Conservation (phyloP, 2,329 filamentous ascomycete species). For the Cercospora zeae-maydis region DNA sequence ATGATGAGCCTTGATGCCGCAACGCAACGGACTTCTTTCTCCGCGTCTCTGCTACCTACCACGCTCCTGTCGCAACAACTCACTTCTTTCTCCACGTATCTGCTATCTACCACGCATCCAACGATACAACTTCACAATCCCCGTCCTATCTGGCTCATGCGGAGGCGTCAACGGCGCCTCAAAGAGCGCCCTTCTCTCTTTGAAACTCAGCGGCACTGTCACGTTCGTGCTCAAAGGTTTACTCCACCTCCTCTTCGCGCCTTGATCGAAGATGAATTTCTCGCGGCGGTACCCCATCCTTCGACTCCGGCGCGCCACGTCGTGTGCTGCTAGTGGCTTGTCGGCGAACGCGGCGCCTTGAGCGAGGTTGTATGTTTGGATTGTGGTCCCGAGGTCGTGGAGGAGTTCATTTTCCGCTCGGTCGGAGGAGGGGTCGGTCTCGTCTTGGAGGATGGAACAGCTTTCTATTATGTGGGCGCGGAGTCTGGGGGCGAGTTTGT, state of each 20-base stretch:
- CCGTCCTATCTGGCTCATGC: background rate
- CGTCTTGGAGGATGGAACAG: background rate
- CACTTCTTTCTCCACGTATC: background rate
- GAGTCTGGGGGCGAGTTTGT: background rate
- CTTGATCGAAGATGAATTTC: background rate
- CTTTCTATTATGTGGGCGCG: background rate
- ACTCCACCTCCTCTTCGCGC: background rate
- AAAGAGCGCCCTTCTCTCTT: background rate
- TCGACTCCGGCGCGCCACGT: background rate
- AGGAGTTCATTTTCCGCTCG: background rate
- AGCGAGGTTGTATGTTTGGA: background rate
- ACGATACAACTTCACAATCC: constrained; percentile 1
- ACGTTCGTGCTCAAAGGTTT: background rate
- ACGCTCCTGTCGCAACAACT: too few relatives aligned
- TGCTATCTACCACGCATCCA: background rate
- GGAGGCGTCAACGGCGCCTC: background rate
- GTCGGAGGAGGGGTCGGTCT: too few relatives aligned
- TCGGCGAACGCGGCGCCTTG: background rate
- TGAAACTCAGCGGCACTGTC: background rate
- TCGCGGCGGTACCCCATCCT: background rate
- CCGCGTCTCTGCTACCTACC: too few relatives aligned
- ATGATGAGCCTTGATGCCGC: too few relatives aligned
- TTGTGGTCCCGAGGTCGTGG: background rate
- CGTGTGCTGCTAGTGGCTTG: background rate
- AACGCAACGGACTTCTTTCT: too few relatives aligned